Evolutionary conservation across 495 filamentous ascomycete species (phyloP).

Genomic region (Ascodesmis nigricans): DNA sequence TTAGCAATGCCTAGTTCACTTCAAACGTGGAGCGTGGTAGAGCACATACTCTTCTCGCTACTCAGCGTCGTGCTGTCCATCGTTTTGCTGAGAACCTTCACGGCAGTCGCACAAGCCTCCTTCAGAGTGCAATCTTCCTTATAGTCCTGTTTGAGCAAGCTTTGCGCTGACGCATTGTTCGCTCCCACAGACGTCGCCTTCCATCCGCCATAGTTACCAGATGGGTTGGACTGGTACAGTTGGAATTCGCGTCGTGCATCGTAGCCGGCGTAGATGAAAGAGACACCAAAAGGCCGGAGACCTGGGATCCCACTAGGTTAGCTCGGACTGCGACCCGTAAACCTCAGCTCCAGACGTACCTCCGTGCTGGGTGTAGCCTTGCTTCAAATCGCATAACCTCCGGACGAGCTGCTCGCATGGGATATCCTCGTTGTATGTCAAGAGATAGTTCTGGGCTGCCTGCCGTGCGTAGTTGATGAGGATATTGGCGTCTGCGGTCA

Average conservation of each 20-base stretch:
- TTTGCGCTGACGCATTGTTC: constrained; percentile 95
- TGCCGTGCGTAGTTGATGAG: constrained; percentile 98
- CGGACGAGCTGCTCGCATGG: constrained; percentile 97
- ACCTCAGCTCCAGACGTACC: constrained; percentile 16
- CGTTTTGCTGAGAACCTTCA: constrained; percentile 98
- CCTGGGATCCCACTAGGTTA: constrained; percentile 23
- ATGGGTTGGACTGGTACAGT: constrained; percentile 98
- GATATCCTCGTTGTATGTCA: constrained; percentile 99
- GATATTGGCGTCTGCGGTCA: constrained; percentile 98
- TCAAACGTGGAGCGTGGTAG: not conserved
- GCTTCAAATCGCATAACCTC: constrained; percentile 90
- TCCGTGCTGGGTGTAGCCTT: constrained; percentile 98
- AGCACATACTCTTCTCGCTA: constrained; percentile 81
- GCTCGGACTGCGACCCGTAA: constrained; percentile 5
- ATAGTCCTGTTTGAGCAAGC: constrained; percentile 96
- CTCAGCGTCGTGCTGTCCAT: constrained; percentile 98
- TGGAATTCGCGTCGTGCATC: constrained; percentile 91
- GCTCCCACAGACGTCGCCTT: constrained; percentile 95
- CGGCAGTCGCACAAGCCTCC: constrained; percentile 90
- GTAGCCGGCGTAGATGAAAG: constrained; percentile 98
- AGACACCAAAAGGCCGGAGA: constrained; percentile 92
- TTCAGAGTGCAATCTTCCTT: constrained; percentile 91
- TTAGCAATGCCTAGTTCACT: constrained; percentile 6
- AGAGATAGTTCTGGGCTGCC: constrained; percentile 86
- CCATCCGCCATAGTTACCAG: constrained; percentile 97